phyloP scores from a whole-genome alignment of 2,329 filamentous ascomycete genomes.

The Penicillium verrucosum region DNA sequence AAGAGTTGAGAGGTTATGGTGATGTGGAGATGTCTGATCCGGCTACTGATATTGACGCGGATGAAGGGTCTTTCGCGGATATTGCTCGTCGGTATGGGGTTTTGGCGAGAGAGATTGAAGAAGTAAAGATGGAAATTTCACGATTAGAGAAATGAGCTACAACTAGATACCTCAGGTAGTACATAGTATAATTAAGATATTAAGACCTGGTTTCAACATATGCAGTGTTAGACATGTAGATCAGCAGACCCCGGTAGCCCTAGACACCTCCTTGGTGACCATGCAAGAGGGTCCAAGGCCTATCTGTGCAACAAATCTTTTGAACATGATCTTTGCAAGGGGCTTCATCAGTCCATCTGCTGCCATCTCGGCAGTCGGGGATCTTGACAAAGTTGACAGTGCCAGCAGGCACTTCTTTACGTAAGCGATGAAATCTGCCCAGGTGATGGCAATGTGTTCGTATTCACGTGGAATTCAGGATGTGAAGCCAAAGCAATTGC shows the following conservation, averaged over 20 bases:
- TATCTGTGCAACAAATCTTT: too few relatives aligned
- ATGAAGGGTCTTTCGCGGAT: slow-evolving; percentile 31
- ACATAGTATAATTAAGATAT: not conserved
- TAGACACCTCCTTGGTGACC: not conserved
- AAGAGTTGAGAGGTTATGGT: slow-evolving; percentile 37
- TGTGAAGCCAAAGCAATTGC: too few relatives aligned
- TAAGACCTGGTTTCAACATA: not conserved
- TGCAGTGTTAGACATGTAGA: not conserved
- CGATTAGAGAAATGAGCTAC: slow-evolving; percentile 13
- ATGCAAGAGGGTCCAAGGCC: not conserved
- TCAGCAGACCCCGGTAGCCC: too few relatives aligned
- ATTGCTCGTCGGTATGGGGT: slow-evolving; percentile 40
- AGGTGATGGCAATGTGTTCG: too few relatives aligned
- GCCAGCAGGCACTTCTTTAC: too few relatives aligned
- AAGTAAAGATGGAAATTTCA: slow-evolving; percentile 32
- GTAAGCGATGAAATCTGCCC: too few relatives aligned
- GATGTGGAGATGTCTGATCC: slow-evolving; percentile 21
- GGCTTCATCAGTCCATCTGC: too few relatives aligned
- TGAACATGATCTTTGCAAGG: too few relatives aligned
- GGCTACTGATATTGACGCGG: not conserved
- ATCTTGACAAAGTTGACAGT: too few relatives aligned
- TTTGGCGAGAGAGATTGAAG: slow-evolving; percentile 39
- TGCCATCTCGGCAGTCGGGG: too few relatives aligned
- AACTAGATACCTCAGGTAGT: not conserved
- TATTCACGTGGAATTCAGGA: too few relatives aligned